phyloP scores from a whole-genome alignment of 306 rosid genomes.

The Herpetospermum pedunculosum region DNA sequence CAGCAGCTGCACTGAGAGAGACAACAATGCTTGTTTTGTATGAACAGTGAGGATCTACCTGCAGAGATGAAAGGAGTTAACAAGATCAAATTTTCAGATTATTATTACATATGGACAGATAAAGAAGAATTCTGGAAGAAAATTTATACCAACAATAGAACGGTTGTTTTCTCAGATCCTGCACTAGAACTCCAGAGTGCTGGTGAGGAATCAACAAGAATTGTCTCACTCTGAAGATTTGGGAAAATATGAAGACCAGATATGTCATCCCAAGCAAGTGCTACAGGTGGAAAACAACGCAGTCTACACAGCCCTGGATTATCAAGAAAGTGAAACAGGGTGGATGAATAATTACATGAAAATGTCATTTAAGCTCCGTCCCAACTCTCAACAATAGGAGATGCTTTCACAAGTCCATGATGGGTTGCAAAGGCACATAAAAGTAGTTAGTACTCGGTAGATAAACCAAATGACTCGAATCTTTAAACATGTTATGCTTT shows the following conservation, averaged over 20 bases:
- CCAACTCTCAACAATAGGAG: neutral
- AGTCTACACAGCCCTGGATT: conserved; percentile 78
- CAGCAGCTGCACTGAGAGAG: conserved; percentile 57
- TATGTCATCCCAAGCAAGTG: conserved; percentile 87
- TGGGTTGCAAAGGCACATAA: neutral
- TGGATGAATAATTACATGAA: conserved; percentile 3
- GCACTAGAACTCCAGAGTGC: conserved; percentile 60
- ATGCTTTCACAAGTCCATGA: neutral
- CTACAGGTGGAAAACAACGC: conserved; percentile 96
- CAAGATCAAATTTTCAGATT: neutral
- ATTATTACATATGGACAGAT: conserved; percentile 14
- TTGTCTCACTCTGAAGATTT: conserved; percentile 50
- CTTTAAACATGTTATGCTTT: neutral
- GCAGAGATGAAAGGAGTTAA: conserved; percentile 14
- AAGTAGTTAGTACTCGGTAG: neutral
- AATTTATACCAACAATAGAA: conserved; percentile 64
- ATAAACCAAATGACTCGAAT: neutral
- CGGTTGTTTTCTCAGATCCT: conserved; percentile 60
- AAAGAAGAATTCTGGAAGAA: conserved; percentile 1
- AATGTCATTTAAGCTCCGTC: neutral
- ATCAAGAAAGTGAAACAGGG: conserved; percentile 20
- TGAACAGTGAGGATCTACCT: conserved; percentile 98
- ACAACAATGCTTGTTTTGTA: conserved; percentile 53
- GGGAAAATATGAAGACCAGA: conserved; percentile 85
- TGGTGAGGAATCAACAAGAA: conserved; percentile 86